phyloP scores from a whole-genome alignment of 2,329 filamentous ascomycete genomes.

The Phyllosticta citrichinensis region DNA sequence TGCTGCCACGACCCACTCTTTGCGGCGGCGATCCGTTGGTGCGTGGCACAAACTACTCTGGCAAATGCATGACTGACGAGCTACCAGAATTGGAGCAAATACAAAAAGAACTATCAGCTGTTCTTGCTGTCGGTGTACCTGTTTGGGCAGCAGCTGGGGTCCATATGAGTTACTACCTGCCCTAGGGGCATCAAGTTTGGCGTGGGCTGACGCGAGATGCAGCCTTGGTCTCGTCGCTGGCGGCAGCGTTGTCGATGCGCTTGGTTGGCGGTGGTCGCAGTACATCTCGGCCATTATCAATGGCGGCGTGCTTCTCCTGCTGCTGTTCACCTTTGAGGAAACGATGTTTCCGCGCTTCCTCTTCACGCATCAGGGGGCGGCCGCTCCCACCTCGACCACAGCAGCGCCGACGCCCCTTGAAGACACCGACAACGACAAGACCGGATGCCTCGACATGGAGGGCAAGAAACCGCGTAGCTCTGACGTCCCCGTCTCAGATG shows the following conservation, averaged over 20 bases:
- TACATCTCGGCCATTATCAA: constrained; percentile 25
- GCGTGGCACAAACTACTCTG: neutral
- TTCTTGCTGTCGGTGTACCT: constrained; percentile 31
- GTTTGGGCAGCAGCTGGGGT: constrained; percentile 31
- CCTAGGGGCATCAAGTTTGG: too few species aligned
- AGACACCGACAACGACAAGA: neutral
- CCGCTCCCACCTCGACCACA: neutral
- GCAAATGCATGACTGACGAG: neutral
- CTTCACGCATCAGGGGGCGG: constrained; percentile 11
- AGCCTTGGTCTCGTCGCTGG: constrained; percentile 27
- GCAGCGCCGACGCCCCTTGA: neutral
- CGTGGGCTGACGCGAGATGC: neutral
- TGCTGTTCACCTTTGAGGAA: constrained; percentile 25
- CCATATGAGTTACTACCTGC: constrained; percentile 15
- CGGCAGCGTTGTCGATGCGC: constrained; percentile 25
- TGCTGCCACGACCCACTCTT: constrained; percentile 23
- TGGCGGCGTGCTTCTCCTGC: constrained; percentile 13
- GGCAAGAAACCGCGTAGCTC: neutral
- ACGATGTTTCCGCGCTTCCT: constrained; percentile 27
- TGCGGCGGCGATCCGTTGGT: constrained; percentile 23
- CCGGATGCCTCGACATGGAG: neutral
- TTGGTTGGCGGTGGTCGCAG: constrained; percentile 27
- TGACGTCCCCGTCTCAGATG: neutral
- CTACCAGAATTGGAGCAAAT: constrained; percentile 21
- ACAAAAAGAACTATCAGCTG: constrained; percentile 32